Evolutionary conservation across 179 eudicot genomes (phyloP), one percentile per base, ranked within the genome.

Genomic region (Patellifolia procumbens): DNA sequence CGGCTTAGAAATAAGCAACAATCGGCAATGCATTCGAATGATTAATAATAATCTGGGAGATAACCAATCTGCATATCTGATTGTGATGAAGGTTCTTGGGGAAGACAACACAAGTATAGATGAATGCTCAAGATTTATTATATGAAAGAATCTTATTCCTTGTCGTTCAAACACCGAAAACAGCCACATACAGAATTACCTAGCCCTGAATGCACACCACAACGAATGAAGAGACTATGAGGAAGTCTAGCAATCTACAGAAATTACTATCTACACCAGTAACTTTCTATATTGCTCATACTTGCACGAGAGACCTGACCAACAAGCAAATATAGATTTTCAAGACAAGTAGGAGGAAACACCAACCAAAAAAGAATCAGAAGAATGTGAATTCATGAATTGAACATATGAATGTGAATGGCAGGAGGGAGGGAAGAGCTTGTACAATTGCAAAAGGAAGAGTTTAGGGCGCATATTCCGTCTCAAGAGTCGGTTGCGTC

Each of bases 401-500:
- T 66, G 76, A 59, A 70, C 73, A 82, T 48, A 82, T 81, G 78
- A 86, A 86, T 79, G 70, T 75, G 81, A 84, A 83, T 37, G 74
- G 76, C 62, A 51, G 78, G 76, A 70, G 74, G 19, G 75, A 73
- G 39, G 68, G 84, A 67, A 32, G 49, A 79, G 79, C 83, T 83
- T 85, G 88, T 84, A 83, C 83, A 83, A 19, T 74, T 76, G 72
- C 65, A 48, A 76, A 55, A 86, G 61, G 77, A 56, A 9, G 56
- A 70, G 63, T 87, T 49, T 79, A 93, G 32, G 97, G 93, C 48
- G 89, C 90, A 59, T 89, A 92, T 81, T 93, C 98, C 4, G 89
- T 83, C 87, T 93, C 98, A 24, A 90, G 83, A 51, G 86, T 83
- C 0, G 98, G 98, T 67, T 89, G 95, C 13, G 98, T 93, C 62